These are phyloP conservation scores for Pleurostoma richardsiae DNA, from an alignment of 2,329 filamentous ascomycete species.

Conservation along the genomic window DNA sequence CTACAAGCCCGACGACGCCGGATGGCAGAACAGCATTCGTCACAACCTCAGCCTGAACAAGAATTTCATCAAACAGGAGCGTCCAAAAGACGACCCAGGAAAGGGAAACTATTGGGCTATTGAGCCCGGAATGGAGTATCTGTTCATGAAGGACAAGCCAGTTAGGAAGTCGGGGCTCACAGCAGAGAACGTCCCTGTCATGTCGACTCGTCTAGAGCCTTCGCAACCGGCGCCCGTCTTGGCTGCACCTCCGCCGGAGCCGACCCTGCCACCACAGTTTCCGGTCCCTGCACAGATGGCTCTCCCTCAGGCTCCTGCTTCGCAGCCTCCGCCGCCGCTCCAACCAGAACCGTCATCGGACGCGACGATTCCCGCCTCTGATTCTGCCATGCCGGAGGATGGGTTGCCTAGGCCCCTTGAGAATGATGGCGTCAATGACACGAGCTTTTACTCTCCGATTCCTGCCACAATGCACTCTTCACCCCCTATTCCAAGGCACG, in stretches of 20 bases:
- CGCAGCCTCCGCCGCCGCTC: slow-evolving; percentile 27
- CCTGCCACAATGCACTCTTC: slow-evolving; percentile 77
- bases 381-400: slow-evolving; percentile 53
- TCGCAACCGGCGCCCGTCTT: slow-evolving; percentile 31
- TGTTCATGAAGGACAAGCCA: slow-evolving; percentile 86
- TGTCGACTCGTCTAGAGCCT: slow-evolving; percentile 51
- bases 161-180: slow-evolving; percentile 51
- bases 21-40: slow-evolving; percentile 98
- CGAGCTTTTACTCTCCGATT: slow-evolving; percentile 65
- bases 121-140: slow-evolving; percentile 78
- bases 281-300: slow-evolving; percentile 38
- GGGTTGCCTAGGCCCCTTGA: slow-evolving; percentile 36
- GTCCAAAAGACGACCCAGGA: slow-evolving; percentile 93
- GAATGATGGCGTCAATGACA: slow-evolving; percentile 31
- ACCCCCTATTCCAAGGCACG: slow-evolving; percentile 68
- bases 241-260: slow-evolving; percentile 1
- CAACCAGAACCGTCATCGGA: slow-evolving; percentile 65
- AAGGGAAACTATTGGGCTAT: slow-evolving; percentile 98
- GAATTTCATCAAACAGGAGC: slow-evolving; percentile 90
- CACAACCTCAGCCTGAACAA: slow-evolving; percentile 98
- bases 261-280: slow-evolving; percentile 13
- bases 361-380: slow-evolving; percentile 70
- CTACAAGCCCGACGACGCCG: slow-evolving; percentile 77
- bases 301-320: slow-evolving; percentile 25
- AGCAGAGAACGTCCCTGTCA: slow-evolving; percentile 53